Base-by-base conservation (phyloP, 106 monocot genomes). In the Allium sativum region DNA sequence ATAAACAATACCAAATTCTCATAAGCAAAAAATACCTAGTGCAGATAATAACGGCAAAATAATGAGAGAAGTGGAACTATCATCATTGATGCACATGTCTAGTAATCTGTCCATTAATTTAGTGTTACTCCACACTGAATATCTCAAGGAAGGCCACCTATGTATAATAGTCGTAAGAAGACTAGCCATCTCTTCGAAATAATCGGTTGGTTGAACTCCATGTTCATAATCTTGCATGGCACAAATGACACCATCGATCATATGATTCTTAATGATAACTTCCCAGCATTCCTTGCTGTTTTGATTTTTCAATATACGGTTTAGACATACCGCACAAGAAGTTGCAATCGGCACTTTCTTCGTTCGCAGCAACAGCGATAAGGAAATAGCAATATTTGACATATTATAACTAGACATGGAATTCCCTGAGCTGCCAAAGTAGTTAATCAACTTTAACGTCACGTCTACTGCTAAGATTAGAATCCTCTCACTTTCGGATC, bases 141-240 rank as follows among this genome's bases (percentile, higher is more conserved):
- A 95, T 73, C 94, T 90, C 21, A 77, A 81, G 18, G 55, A 59
- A 73, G 86, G 76, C 86, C 83, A 90, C 59, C 65, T 86, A 78
- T 61, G 71, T 11, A 90, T 44, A 71, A 95, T 77, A 48, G 65
- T 69, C 65, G 62, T 79, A 20, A 95, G 71, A 70, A 95, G 81
- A 20, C 73, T 70, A 40, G 68, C 61, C 69, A 81, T 63, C 68
- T 71, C 74, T 9, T 3, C 68, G 43, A 84, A 87, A 87, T 70
- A 77, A 14, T 84, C 86, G 47, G 64, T 42, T 65, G 86, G 48
- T 42, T 77, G 67, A 56, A 56, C 44, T 52, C 60, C 66, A 64
- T 46, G 21, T 14, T 11, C 53, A 65, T 76, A 83, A 65, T 73
- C 70, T 56, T 74, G 71, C 65, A 90, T 18, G n/a, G 62, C 73